phyloP scores from a whole-genome alignment of 805 yeast species.

The Ogataea polymorpha region DNA sequence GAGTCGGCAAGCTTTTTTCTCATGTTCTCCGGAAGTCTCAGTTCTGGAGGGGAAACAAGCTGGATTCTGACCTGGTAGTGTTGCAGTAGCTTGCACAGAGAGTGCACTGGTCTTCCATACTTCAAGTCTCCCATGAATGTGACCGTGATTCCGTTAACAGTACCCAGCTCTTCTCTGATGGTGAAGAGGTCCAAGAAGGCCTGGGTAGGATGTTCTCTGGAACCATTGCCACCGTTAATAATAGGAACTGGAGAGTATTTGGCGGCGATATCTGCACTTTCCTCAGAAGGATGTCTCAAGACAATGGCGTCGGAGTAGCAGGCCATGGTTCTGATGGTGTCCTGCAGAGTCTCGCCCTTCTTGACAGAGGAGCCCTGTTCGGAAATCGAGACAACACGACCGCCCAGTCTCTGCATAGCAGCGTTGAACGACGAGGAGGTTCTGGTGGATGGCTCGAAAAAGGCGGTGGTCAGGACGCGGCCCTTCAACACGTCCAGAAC shows the following conservation, averaged over 20 bases:
- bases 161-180: constrained; percentile 97
- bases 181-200: constrained; percentile 97
- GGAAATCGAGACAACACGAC: constrained; percentile 86
- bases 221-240: constrained; percentile 96
- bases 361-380: constrained; percentile 89
- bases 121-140: constrained; percentile 99
- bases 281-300: constrained; percentile 92
- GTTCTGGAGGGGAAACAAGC: constrained; percentile 86
- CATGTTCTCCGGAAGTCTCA: constrained; percentile 75
- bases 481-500: constrained; percentile 88
- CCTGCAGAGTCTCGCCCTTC: constrained; percentile 98
- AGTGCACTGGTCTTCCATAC: constrained; percentile 98
- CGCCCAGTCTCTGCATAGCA: constrained; percentile 99
- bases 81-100: constrained; percentile 82
- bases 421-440: constrained; percentile 96
- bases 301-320: constrained; percentile 97
- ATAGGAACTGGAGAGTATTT: constrained; percentile 96
- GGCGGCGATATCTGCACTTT: constrained; percentile 90
- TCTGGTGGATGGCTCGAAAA: constrained; percentile 98
- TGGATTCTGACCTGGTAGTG: constrained; percentile 93
- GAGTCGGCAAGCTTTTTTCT: constrained; percentile 60
- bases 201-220: constrained; percentile 98
- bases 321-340: constrained; percentile 90
- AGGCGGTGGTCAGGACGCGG: constrained; percentile 87
- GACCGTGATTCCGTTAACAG: constrained; percentile 95